A percentile compares a stretch with the other conserved stretches of the same genome.
Evolutionary conservation across 1,139 yeast genomes (phyloP).

Genomic region (Geotrichum aggregatum): DNA sequence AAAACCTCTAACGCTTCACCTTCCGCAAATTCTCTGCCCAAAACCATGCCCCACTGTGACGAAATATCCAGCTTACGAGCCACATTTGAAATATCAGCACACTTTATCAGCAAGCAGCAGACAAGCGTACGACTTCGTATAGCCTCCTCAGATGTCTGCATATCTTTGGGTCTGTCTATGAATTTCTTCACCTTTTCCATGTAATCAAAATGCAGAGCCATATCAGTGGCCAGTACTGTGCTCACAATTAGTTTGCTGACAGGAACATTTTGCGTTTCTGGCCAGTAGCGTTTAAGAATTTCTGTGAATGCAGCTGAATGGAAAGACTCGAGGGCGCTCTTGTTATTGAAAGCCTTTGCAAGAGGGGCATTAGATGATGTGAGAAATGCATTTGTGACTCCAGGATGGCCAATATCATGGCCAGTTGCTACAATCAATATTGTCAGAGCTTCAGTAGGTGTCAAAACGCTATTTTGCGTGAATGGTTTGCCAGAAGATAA

Average conservation of each 20-base stretch:
- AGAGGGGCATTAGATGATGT: slow-evolving; percentile 61
- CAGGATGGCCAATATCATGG: slow-evolving; percentile 96
- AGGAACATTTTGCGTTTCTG: slow-evolving; percentile 39
- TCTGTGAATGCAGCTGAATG: slow-evolving; percentile 71
- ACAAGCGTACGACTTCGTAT: slow-evolving; percentile 40
- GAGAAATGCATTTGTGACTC: slow-evolving; percentile 77
- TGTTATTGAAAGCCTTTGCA: slow-evolving; percentile 56
- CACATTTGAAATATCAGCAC: slow-evolving; percentile 93
- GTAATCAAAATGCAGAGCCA: slow-evolving; percentile 83
- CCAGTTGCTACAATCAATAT: slow-evolving; percentile 82
- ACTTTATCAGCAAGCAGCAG: slow-evolving; percentile 69
- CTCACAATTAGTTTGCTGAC: slow-evolving; percentile 31
- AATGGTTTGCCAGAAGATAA: neutral
- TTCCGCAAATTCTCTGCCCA: slow-evolving; percentile 73
- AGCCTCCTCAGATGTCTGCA: neutral
- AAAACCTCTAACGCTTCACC: slow-evolving; percentile 51
- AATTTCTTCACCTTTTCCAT: slow-evolving; percentile 45
- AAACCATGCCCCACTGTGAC: slow-evolving; percentile 78
- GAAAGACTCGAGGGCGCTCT: slow-evolving; percentile 76
- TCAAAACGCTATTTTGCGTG: slow-evolving; percentile 1
- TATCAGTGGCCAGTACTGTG: slow-evolving; percentile 79
- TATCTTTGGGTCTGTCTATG: slow-evolving; percentile 5
- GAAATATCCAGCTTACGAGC: slow-evolving; percentile 73
- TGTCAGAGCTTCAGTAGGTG: slow-evolving; percentile 51
- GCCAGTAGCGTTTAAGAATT: slow-evolving; percentile 62